Evolutionary conservation across 164 flowering plant genomes (phyloP).

Genomic region (Chimonanthus praecox): DNA sequence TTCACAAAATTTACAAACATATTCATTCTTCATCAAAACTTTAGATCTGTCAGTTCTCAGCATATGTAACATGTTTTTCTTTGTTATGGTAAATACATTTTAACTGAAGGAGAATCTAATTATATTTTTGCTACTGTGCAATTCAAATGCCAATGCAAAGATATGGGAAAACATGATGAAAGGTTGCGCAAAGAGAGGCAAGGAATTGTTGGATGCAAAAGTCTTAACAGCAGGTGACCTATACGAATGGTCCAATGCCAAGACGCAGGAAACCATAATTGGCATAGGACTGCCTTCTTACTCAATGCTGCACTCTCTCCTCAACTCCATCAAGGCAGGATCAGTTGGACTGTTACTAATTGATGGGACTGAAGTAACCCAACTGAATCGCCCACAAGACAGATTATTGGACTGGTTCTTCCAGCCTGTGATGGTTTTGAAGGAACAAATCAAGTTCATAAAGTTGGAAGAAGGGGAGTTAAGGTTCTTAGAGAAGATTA

Average conservation of each 20-base stretch:
- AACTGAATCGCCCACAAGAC: constrained; percentile 72
- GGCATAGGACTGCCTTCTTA: constrained; percentile 67
- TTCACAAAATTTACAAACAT: too few species aligned
- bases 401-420: constrained; percentile 83
- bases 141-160: constrained; percentile 27
- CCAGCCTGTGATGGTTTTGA: constrained; percentile 66
- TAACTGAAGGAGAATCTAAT: neutral
- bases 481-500: constrained; percentile 53
- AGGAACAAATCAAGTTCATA: constrained; percentile 65
- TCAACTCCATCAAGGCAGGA: constrained; percentile 61
- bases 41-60: neutral
- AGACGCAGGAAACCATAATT: constrained; percentile 40
- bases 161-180: constrained; percentile 66
- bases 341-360: constrained; percentile 51
- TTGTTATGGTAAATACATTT: too few species aligned
- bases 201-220: constrained; percentile 52
- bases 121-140: neutral
- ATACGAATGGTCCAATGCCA: constrained; percentile 52
- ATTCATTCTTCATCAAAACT: neutral
- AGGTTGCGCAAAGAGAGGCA: constrained; percentile 49
- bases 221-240: constrained; percentile 55
- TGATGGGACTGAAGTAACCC: constrained; percentile 59
- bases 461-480: constrained; percentile 49
- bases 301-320: constrained; percentile 44
- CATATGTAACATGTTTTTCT: too few species aligned